Evolutionary conservation across 345 rosid genomes (phyloP), one percentile per base, ranked within the genome.

Genomic region (Pugionium dolabratum): DNA sequence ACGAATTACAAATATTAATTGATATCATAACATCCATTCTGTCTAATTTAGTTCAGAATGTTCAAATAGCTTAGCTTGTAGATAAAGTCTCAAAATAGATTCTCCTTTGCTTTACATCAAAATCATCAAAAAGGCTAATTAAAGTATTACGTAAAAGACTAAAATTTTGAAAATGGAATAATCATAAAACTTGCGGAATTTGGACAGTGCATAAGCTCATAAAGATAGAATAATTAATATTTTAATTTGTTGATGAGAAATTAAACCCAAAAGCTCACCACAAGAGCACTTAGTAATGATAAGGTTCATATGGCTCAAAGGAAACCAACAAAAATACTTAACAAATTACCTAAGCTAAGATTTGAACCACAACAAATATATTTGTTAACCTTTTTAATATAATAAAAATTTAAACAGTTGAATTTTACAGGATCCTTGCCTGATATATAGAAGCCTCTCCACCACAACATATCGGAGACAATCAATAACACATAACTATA

Each of bases 81-180:
- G 73, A 67, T 54, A 74, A 67, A 67, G 77, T 40, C 48, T 67
- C 59, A 62, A 67, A 67, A 6, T 18, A 74, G 63, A 67, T 74
- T 74, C 73, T 54, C 41, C 64, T 51, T 53, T 74, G 69, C 78
- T 74, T 74, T 74, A 74, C 69, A 74, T 74, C 69, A 67, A 74
- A 74, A 74, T 74, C 73, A 74, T 74, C 59, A 74, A 74, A 73
- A 74, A 62, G 69, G 40, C 57, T 65, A 59, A 72, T 35, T 74
- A 74, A 67, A 67, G 69, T 67, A 74, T 54, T 67, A 64, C 69
- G 53, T 61, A 67, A 67, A 73, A 61, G 77, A 74, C 47, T 66
- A 34, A 37, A 59, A 43, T 60, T 74, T 46, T 2, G 2, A 66
- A 74, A 54, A 40, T 25, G 69, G 69, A 74, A 74, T 74, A 61